Conservation (phyloP, 164 flowering plant species). For the Chimonanthus salicifolius region DNA sequence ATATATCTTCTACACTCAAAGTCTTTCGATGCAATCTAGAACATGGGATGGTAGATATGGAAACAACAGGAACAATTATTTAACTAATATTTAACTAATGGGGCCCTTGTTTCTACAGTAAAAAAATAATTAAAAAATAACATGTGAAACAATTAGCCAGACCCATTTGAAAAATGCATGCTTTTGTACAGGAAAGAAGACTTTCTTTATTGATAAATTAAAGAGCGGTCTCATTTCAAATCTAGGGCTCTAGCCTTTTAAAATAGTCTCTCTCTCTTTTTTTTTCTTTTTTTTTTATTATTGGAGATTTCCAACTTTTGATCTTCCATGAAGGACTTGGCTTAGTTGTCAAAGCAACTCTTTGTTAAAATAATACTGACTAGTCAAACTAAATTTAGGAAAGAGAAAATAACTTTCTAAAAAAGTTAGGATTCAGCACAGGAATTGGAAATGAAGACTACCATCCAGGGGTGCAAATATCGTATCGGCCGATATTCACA, state of each 20-base stretch:
- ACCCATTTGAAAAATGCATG: neutral
- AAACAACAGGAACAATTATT: no score
- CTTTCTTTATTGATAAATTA: neutral
- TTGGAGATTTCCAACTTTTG: neutral
- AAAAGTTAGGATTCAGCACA: neutral
- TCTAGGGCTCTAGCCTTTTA: neutral
- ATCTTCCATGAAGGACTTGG: neutral
- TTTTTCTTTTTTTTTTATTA: neutral
- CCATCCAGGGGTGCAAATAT: no score
- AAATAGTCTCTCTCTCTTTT: neutral
- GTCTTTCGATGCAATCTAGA: neutral
- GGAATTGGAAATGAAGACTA: no score
- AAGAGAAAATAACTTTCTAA: neutral
- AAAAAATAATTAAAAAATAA: neutral
- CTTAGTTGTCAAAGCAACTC: neutral
- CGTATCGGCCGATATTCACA: no score
- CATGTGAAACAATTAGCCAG: neutral
- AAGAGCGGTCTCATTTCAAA: neutral
- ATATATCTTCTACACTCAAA: neutral
- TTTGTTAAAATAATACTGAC: neutral
- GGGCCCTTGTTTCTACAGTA: neutral
- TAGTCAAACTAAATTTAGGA: neutral
- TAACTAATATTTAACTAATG: no score
- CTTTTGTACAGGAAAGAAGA: neutral
- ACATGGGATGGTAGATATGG: neutral